A percentile compares a stretch with the other conserved stretches of the same genome.
These are phyloP conservation scores for Populus tomentosa DNA, from an alignment of 441 rosid species.

Conservation along the genomic window DNA sequence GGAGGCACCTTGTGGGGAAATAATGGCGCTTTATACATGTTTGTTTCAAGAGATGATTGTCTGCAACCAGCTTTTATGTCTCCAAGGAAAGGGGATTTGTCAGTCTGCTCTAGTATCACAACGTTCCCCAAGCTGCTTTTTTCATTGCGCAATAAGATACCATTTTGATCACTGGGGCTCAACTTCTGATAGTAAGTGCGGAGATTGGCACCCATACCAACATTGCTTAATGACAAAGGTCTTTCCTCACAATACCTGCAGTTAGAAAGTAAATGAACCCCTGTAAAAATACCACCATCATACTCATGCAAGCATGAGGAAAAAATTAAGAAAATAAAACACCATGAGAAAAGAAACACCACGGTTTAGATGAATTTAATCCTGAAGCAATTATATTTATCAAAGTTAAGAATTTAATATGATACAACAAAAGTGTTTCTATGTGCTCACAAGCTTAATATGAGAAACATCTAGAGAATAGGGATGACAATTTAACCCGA, in stretches of 20 bases:
- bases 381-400: not conserved
- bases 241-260: slow-evolving; percentile 98
- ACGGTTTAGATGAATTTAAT: not conserved
- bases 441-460: not conserved
- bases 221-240: slow-evolving; percentile 82
- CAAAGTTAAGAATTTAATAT: not conserved
- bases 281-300: slow-evolving; percentile 2
- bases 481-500: not conserved
- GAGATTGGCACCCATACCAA: slow-evolving; percentile 97
- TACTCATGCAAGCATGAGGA: not conserved
- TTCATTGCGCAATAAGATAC: slow-evolving; percentile 50
- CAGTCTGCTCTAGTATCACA: slow-evolving; percentile 74
- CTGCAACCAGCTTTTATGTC: slow-evolving; percentile 79
- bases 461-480: not conserved
- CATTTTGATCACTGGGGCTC: slow-evolving; percentile 70
- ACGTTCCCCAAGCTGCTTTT: slow-evolving; percentile 64
- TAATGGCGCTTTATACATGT: slow-evolving; percentile 93
- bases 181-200: slow-evolving; percentile 94
- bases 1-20: slow-evolving; percentile 81
- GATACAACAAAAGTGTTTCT: not conserved
- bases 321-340: not conserved
- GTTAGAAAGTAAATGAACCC: not conserved
- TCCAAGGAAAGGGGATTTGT: slow-evolving; percentile 97
- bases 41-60: slow-evolving; percentile 88
- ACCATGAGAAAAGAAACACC: not conserved